These are phyloP conservation scores for Triticum monococcum DNA, from an alignment of 176 grass and related monocot species.

Conservation along the genomic window DNA sequence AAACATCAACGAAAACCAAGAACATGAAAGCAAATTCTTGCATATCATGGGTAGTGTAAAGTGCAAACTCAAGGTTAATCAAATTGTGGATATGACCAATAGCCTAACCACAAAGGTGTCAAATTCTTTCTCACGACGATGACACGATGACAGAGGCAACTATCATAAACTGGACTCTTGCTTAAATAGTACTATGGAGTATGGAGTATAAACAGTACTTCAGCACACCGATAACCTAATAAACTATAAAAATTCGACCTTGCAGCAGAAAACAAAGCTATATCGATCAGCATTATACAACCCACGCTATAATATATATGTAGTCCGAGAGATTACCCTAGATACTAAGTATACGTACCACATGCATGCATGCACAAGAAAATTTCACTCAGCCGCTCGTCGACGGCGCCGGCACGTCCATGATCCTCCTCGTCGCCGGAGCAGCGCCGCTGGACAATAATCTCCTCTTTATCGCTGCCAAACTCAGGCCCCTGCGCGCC, in stretches of 20 bases:
- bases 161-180: not conserved
- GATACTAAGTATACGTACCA: not conserved
- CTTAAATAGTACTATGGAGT: no score
- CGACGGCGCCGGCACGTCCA: not conserved
- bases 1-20: not conserved
- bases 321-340: not conserved
- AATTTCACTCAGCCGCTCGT: not conserved
- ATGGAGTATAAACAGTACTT: not conserved
- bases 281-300: not conserved
- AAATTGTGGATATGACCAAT: not conserved
- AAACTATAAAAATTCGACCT: not conserved
- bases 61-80: not conserved
- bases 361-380: not conserved
- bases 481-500: not conserved
- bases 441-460: not conserved
- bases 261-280: not conserved
- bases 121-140: no score
- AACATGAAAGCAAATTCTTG: not conserved
- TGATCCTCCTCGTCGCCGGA: not conserved
- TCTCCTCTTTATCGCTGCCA: not conserved
- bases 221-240: not conserved
- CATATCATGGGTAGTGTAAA: not conserved
- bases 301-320: not conserved
- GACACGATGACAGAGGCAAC: not conserved
- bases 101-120: no score